Percentiles rank a stretch among this genome's conserved stretches.
phyloP scores from a whole-genome alignment of 2,329 filamentous ascomycete species.

The Talaromyces pinophilus region DNA sequence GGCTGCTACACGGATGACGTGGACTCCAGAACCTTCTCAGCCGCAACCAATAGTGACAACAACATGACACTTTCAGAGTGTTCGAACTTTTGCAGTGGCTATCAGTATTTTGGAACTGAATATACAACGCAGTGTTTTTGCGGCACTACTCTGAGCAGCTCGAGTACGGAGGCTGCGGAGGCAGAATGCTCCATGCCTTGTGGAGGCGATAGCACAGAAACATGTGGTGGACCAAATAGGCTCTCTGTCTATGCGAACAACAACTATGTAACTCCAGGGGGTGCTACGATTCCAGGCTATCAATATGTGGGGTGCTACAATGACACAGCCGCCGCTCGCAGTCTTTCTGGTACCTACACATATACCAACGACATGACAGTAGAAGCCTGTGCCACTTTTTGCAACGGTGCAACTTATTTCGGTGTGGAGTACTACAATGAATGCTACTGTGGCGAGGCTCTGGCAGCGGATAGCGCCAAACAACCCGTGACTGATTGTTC shows the following conservation, averaged over 20 bases:
- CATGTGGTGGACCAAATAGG: conserved; percentile 35
- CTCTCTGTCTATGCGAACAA: conserved; percentile 56
- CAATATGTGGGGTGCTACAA: conserved; percentile 19
- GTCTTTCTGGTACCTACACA: conserved; percentile 17
- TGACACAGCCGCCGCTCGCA: conserved; percentile 18
- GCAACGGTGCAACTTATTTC: conserved; percentile 19
- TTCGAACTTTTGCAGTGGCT: conserved; percentile 31
- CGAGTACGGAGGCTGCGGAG: conserved; percentile 27
- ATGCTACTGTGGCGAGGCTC: conserved; percentile 18
- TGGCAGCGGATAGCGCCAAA: conserved; percentile 11
- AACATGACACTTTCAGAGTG: conserved; percentile 33
- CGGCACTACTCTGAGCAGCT: conserved; percentile 25
- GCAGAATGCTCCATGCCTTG: conserved; percentile 57
- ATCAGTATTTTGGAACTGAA: conserved; percentile 34
- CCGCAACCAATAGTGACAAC: conserved; percentile 20
- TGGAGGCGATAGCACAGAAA: conserved; percentile 38
- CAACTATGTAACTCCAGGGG: conserved; percentile 29
- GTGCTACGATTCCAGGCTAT: conserved; percentile 15
- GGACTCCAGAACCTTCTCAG: conserved; percentile 24
- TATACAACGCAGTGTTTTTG: conserved; percentile 35
- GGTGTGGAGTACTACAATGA: conserved; percentile 19
- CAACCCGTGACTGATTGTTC: conserved; percentile 17
- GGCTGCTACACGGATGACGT: conserved; percentile 35
- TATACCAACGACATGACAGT: conserved; percentile 18
- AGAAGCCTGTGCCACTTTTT: conserved; percentile 18